Evolutionary conservation across 140 eudicot species (phyloP).

Genomic region (Flaveria floridana): DNA sequence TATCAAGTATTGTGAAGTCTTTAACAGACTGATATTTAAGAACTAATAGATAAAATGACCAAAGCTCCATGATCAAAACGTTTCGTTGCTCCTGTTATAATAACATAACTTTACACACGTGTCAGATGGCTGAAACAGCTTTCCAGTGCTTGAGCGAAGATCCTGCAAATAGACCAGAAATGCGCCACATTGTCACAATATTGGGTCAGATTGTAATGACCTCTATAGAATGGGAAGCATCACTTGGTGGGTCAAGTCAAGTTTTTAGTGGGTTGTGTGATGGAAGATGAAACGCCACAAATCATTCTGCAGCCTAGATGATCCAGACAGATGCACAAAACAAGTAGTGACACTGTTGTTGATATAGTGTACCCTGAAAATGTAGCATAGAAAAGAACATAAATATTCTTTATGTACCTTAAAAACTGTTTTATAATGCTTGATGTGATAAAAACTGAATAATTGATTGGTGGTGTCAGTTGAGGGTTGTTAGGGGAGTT

Average conservation of each 20-base stretch:
- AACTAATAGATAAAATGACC: neutral
- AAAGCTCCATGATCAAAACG: neutral
- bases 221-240: constrained; percentile 71
- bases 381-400: neutral
- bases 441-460: neutral
- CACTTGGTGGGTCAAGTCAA: constrained; percentile 54
- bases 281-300: constrained; percentile 41
- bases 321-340: no score
- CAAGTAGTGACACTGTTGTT: neutral
- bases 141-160: constrained; percentile 53
- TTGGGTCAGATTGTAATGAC: constrained; percentile 49
- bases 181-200: constrained; percentile 48
- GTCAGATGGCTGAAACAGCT: constrained; percentile 64
- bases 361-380: neutral
- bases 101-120: constrained; percentile 16
- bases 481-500: neutral
- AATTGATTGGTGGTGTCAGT: neutral
- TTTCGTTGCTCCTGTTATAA: neutral
- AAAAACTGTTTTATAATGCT: constrained; percentile 8
- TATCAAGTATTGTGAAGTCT: neutral
- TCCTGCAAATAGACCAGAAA: constrained; percentile 58
- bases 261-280: constrained; percentile 49
- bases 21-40: neutral
- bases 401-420: constrained; percentile 10
- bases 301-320: neutral